Base-by-base conservation (phyloP, 2,329 filamentous ascomycete genomes). In the Chaetomiaceae sp. region DNA sequence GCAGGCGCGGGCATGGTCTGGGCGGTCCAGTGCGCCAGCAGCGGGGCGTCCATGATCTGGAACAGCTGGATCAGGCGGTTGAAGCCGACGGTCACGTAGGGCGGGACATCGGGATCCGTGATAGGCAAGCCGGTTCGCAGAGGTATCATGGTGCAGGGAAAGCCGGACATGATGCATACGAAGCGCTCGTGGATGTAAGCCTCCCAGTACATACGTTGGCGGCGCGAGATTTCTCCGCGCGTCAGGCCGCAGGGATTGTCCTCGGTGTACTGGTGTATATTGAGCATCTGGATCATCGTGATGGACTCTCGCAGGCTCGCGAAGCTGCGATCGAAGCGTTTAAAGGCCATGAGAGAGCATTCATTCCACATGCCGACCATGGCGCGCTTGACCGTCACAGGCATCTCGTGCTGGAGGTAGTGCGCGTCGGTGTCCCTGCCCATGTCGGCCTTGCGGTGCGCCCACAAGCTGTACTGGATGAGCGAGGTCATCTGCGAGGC, bases 121-220 rank as follows among this genome's bases (percentile, higher is more conserved):
- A 51, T 44, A 7, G 48, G 48, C 13, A 51, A 18, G 32, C 40
- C 40, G n/a, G 48, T 38, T 6, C 32, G 40, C 25, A 51, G 32
- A 3, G 48, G 48, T 32, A 38, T 30, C 33, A 51, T 32, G 32
- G 16, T 25, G 40, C 32, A 44, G 13, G 48, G 48, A 13, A 30
- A 45, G 40, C 48, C 48, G 11, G 48, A 37, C 40, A 51, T 44
- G 38, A 50, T 43, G 38, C 48, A 50, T 2, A 51, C 25, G 32
- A 51, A 51, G 32, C 48, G 48, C 18, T 50, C 48, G 38, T 50
- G 48, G 23, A 51, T 51, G 32, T 32, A 50, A 16, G 48, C 48
- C 29, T 51, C 40, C 48, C 48, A 51, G 32, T 51, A 51, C 48
- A 51, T 29, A 16, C 48, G 48, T 41, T 51, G 48, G n/a, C 13